A percentile compares a stretch with the other conserved stretches of the same genome.
Conservation (phyloP, 2,329 filamentous ascomycete species). For the Didymella pomorum region DNA sequence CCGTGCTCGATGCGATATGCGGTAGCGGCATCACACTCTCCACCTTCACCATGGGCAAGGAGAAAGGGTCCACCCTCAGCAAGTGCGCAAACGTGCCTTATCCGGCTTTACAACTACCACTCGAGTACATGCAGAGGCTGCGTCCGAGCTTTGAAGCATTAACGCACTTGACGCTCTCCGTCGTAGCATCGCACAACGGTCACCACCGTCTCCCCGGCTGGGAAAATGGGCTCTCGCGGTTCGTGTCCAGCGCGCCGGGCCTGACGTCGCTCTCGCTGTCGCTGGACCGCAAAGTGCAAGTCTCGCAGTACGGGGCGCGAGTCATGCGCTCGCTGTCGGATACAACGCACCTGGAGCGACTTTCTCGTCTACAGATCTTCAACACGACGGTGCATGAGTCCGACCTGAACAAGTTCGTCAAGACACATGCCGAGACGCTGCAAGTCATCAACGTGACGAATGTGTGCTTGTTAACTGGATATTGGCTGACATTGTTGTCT, state of each 20-base stretch:
- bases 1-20: constrained; percentile 33
- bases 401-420: constrained; percentile 27
- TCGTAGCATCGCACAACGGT: constrained; percentile 24
- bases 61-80: constrained; percentile 14
- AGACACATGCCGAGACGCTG: constrained; percentile 26
- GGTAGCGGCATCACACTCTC: constrained; percentile 30
- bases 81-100: constrained; percentile 28
- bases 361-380: constrained; percentile 28
- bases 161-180: constrained; percentile 29
- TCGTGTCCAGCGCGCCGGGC: constrained; percentile 30
- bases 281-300: constrained; percentile 24
- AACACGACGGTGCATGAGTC: constrained; percentile 27
- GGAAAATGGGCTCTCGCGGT: constrained; percentile 30
- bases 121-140: constrained; percentile 23
- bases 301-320: constrained; percentile 27
- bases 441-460: constrained; percentile 23
- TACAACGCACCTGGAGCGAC: constrained; percentile 18
- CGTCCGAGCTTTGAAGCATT: constrained; percentile 25
- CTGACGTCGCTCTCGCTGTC: constrained; percentile 32
- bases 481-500: constrained; percentile 25
- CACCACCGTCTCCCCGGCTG: constrained; percentile 30
- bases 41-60: constrained; percentile 34
- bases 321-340: constrained; percentile 28
- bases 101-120: constrained; percentile 25
- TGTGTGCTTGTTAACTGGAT: constrained; percentile 25